Evolutionary conservation across 768 basidiomycete genomes (phyloP), one percentile per base, ranked within the genome.

Genomic region (Pisolithus marmoratus): DNA sequence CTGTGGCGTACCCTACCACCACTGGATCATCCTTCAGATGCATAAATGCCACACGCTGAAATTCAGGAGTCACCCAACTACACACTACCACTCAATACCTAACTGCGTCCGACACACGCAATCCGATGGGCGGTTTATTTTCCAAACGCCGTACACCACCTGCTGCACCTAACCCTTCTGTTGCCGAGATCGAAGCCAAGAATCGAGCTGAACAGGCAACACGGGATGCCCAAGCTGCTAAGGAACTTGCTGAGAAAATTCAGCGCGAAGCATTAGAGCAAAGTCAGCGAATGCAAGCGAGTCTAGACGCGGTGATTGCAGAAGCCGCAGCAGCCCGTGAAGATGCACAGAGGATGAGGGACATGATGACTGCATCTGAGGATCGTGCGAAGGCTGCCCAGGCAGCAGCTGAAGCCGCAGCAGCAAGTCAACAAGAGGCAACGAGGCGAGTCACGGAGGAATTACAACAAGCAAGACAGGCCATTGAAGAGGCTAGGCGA

Each of bases 401-500:
- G 26, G 50, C 50, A 24, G 50, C 49, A 14, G 19, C 52, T 0
- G 55, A 55, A 22, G 54, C 47, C 2, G 50, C 55, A 11, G 22
- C 45, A 34, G 50, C 40, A 0, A 40, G 48, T 17, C 53, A 51
- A 0, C 48, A n/a, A n/a, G 54, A 54, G n/a, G 51, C 45, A 1
- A 38, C 12, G 4, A 48, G 9, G n/a, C 46, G 59, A 38, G 59
- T 63, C 0, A 26, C 43, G 34, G 49, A 56, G 42, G 63, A 64
- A 31, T 48, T 54, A 1, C 49, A 54, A 12, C 53, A 60, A 0
- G 46, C 57, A 0, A 34, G 49, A 31, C 54, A 43, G 42, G 50
- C 60, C 1, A 50, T 34, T 12, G 57, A 60, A 20, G 63, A 63
- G 1, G 63, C 57, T 8, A 46, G 60, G 53, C 54, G 20, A 26